Conservation (phyloP, 78 protist genomes). For the Dictyostelium brefeldianum region DNA sequence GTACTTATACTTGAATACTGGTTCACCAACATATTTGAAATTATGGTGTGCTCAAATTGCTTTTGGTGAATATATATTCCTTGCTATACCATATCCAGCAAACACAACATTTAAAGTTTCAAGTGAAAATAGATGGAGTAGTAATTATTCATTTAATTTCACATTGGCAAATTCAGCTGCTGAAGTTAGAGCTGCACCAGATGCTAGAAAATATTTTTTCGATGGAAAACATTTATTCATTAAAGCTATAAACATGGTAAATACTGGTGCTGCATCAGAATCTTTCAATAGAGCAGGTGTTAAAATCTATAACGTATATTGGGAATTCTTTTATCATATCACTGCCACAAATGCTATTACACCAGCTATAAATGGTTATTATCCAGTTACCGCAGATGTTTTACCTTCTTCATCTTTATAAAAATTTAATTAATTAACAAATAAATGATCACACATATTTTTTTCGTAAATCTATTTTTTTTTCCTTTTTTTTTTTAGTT, state of each 20-base stretch:
- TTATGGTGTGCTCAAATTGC: constrained; percentile 25
- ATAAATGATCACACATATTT: too few relatives aligned
- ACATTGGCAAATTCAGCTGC: constrained; percentile 6
- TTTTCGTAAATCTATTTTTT: too few relatives aligned
- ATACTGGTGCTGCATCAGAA: neutral
- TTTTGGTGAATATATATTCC: neutral
- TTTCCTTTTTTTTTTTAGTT: too few relatives aligned
- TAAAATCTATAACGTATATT: neutral
- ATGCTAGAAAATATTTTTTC: constrained; percentile 35
- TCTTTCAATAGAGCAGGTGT: constrained; percentile 31
- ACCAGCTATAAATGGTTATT: neutral
- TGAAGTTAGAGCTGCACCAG: constrained; percentile 15
- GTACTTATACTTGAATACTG: constrained; percentile 20
- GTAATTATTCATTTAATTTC: neutral
- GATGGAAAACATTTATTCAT: constrained; percentile 51
- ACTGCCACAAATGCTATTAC: neutral
- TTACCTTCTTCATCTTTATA: neutral
- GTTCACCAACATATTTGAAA: constrained; percentile 15
- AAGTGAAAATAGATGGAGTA: neutral
- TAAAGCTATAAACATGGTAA: constrained; percentile 9
- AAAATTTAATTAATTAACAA: too few relatives aligned
- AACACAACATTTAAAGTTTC: neutral
- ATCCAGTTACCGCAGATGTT: neutral
- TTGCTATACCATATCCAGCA: constrained; percentile 42
- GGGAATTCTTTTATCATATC: constrained; percentile 20